Conservation (phyloP, 148 eudicot species). For the Gaultheria prostrata region DNA sequence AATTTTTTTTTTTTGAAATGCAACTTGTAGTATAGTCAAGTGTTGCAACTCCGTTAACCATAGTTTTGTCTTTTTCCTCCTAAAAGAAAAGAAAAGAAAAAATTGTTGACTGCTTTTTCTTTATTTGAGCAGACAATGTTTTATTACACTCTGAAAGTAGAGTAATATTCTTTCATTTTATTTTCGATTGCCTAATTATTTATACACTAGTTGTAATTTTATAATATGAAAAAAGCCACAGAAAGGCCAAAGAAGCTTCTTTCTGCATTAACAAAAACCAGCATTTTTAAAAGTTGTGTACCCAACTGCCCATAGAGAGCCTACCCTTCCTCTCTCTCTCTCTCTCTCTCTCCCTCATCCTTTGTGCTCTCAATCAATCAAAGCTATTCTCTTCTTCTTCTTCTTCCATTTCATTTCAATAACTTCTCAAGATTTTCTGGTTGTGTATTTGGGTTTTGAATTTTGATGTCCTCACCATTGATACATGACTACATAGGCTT, state of each 20-base stretch:
- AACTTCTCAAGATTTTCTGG: constrained; percentile 14
- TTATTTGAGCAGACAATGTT: constrained; percentile 14
- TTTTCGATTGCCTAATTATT: not conserved
- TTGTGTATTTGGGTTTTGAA: constrained; percentile 2
- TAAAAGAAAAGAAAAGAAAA: not conserved
- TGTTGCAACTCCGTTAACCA: not conserved
- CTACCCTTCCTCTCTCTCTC: not conserved
- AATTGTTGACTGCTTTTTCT: not conserved
- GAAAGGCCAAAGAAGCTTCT: constrained; percentile 44
- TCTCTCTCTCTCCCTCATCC: not conserved
- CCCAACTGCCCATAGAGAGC: constrained; percentile 7
- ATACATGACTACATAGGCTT: constrained; percentile 72
- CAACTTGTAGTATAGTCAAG: not conserved
- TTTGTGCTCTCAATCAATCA: not conserved
- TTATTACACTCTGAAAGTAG: not conserved
- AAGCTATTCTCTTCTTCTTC: constrained; percentile 9
- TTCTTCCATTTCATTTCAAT: not conserved
- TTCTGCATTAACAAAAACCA: constrained; percentile 32
- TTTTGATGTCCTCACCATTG: constrained; percentile 48
- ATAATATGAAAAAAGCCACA: not conserved
- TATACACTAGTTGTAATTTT: constrained; percentile 10
- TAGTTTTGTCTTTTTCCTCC: not conserved
- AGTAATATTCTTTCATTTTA: constrained; percentile 14
- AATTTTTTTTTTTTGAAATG: no score
- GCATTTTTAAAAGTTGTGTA: not conserved